Evolutionary conservation across 169 alveolate genomes (phyloP).

Genomic region (Babesia sp.): DNA sequence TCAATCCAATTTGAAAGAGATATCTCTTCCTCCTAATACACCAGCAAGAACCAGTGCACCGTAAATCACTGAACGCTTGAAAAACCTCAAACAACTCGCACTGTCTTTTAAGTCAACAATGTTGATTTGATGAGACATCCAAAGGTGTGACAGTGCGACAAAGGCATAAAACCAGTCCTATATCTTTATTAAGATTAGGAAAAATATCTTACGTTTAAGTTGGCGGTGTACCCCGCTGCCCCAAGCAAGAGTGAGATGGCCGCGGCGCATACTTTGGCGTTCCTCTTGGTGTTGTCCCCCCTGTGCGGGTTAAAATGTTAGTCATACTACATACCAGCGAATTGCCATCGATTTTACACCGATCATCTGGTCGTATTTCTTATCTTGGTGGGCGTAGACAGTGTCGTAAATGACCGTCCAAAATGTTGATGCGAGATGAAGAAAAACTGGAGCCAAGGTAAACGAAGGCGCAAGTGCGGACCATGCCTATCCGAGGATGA

Average conservation of each 20-base stretch:
- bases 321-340: conserved; percentile 74
- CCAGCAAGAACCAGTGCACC: conserved; percentile 57
- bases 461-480: conserved; percentile 68
- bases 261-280: conserved; percentile 14
- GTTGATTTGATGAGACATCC: conserved; percentile 50
- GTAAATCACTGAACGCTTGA: conserved; percentile 39
- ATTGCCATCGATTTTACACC: conserved; percentile 90
- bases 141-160: conserved; percentile 42
- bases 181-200: no score
- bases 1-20: neutral
- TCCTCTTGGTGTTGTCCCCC: conserved; percentile 58
- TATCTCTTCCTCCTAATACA: conserved; percentile 25
- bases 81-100: conserved; percentile 41
- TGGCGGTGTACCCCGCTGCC: conserved; percentile 55
- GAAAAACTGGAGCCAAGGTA: conserved; percentile 60
- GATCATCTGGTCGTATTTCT: conserved; percentile 80
- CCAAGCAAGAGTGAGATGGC: conserved; percentile 50
- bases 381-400: conserved; percentile 93
- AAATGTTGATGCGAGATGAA: conserved; percentile 70
- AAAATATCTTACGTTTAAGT: conserved; percentile 8
- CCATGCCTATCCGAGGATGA: conserved; percentile 68
- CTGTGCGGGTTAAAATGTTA: conserved; percentile 62
- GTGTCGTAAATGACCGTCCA: conserved; percentile 94
- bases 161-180: conserved; percentile 37
- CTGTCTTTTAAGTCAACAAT: conserved; percentile 45